Evolutionary conservation across 2,329 filamentous ascomycete genomes (phyloP), one percentile per base, ranked within the genome.

Genomic region (Fusarium sp.): DNA sequence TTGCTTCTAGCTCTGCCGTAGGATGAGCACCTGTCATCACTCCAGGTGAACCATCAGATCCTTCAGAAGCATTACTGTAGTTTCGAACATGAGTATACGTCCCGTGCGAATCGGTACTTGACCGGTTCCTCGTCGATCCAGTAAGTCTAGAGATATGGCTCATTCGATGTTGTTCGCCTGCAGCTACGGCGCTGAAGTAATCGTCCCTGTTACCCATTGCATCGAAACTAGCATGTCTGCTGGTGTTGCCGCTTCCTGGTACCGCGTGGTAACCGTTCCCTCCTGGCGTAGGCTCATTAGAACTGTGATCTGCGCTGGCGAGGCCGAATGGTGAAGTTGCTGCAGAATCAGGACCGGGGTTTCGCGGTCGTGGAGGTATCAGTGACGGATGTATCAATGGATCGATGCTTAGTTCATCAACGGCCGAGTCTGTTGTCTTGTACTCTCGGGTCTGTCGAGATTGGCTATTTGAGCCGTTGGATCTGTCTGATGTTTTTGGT

Each of bases 11-110:
- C 67, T 88, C 86, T 5, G 60, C 57, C 4, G 64, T 52, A 3
- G 68, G 47, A 21, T 64, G 52, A 21, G 50, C 38, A 33, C 59
- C 66, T 25, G 60, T 40, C 25, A 73, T 68, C 35, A 77, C 69
- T 28, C 81, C 81, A 9, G 79, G 73, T 2, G 80, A 78, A 5
- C 73, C 75, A 47, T 82, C 82, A 46, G 82, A 82, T 9, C 81
- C 77, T 53, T 87, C 85, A 47, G 86, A 87, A 9, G 82, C 80
- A 67, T 85, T 82, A 76, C 85, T 87, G 49, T 77, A 77, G 10
- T 86, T 80, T 5, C 86, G 83, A 50, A 80, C 79, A 60, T 86
- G 85, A 4, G 68, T 71, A 60, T 80, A 81, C 8, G 75, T 77
- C 19, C 77, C 79, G 56, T 82, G 80, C 6, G 84, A 86, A 53